Percentiles rank a stretch among this genome's conserved stretches.
phyloP scores from a whole-genome alignment of 805 yeast genomes.

The Nadsonia fulvescens region DNA sequence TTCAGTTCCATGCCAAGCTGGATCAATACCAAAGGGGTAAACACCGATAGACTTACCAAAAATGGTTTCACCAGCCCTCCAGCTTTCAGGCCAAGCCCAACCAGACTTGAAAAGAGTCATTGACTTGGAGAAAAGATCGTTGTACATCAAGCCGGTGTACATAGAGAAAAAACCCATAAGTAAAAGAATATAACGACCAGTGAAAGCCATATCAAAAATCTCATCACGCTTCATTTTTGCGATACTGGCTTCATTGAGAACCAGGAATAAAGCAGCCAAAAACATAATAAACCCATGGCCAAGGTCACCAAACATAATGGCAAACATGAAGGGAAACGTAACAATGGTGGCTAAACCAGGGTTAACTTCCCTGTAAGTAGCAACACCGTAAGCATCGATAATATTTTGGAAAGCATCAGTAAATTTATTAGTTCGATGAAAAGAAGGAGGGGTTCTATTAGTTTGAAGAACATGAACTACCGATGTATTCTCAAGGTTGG shows the following conservation, averaged over 20 bases:
- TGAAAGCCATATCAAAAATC: slow-evolving; percentile 88
- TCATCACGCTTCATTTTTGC: slow-evolving; percentile 66
- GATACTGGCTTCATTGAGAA: slow-evolving; percentile 55
- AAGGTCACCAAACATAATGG: slow-evolving; percentile 96
- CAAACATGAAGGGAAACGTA: slow-evolving; percentile 96
- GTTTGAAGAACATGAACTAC: slow-evolving; percentile 46
- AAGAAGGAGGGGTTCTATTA: slow-evolving; percentile 83
- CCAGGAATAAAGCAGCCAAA: slow-evolving; percentile 52
- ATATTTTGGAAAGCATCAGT: slow-evolving; percentile 84
- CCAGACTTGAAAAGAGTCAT: slow-evolving; percentile 79
- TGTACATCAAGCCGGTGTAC: slow-evolving; percentile 87
- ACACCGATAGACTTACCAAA: slow-evolving; percentile 49
- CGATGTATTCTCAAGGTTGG: slow-evolving; percentile 26
- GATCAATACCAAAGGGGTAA: slow-evolving; percentile 77
- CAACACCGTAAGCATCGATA: slow-evolving; percentile 90
- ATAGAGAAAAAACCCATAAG: slow-evolving; percentile 91
- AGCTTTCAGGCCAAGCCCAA: slow-evolving; percentile 80
- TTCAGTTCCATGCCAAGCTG: slow-evolving; percentile 95
- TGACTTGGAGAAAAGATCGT: slow-evolving; percentile 82
- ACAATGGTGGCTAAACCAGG: slow-evolving; percentile 90
- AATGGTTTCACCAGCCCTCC: slow-evolving; percentile 51
- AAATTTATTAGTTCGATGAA: slow-evolving; percentile 84
- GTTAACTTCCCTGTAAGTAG: slow-evolving; percentile 85
- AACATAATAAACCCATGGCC: slow-evolving; percentile 87
- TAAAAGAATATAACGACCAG: slow-evolving; percentile 78